Evolutionary conservation across 305 asterid species (phyloP), one percentile per base, ranked within the genome.

Genomic region (Withania somnifera): DNA sequence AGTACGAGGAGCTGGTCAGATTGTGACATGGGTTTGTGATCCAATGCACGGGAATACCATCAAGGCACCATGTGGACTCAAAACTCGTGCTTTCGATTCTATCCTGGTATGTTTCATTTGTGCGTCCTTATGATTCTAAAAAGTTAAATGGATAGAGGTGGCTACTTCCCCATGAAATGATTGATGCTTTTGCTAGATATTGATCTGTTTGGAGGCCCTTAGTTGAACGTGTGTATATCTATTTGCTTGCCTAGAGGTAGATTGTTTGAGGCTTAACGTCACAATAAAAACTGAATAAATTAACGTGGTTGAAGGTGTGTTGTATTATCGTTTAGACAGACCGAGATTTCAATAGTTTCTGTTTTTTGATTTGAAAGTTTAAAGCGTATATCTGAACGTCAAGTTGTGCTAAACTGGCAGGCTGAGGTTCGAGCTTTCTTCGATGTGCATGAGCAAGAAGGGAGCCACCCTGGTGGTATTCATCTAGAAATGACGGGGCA

Each of bases 21-120:
- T 91, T 69, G 94, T 93, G 14, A 93, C 97, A 61, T 93, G 97
- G 97, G 97, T 93, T 6, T 89, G 95, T 54, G 95, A 93, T 85
- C 97, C 97, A 2, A 93, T 93, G 97, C 97, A 93, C 40, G 97
- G 95, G 45, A 93, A 93, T 90, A 93, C 97, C 50, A 93, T 93
- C 85, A 91, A 91, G 85, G 97, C 97, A 8, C 97, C 97, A 0
- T 92, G 97, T 36, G 97, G 97, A 71, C 94, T 93, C 84, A 93
- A 92, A 86, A 93, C 98, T 8, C 98, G 97, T 54, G 87, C 97
- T 83, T 94, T 94, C 20, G 98, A 94, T 85, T 85, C 97, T 2
- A 94, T 94, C 87, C 85, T 89, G 97, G 98, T 94, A 91, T 36
- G 86, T 80, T 45, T 82, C 77, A 82, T 82, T 79, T 81, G 11